Evolutionary conservation across 2,329 filamentous ascomycete genomes (phyloP), one percentile per base, ranked within the genome.

Genomic region (Fusarium globosum): DNA sequence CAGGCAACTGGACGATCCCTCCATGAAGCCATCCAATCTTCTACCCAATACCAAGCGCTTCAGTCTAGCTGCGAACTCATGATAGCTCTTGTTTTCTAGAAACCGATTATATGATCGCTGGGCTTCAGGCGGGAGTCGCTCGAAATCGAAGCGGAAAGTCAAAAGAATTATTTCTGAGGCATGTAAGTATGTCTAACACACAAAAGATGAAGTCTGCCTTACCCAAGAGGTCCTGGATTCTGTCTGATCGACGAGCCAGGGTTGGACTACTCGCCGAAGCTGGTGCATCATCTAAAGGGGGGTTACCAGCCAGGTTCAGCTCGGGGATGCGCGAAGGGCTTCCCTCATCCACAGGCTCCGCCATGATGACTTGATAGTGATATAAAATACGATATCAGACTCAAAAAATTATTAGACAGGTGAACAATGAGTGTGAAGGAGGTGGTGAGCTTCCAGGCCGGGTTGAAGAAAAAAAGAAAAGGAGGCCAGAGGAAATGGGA

Each of bases 11-110:
- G 41, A 39, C 14, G 59, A 45, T 12, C 64, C 51, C 3, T 39
- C 9, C 20, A 81, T 60, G n/a, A 78, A 76, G 7, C 42, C 56
- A n/a, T 78, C 74, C 2, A 81, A 65, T 3, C 51, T 36, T 12
- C 56, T 55, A 21, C 65, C 38, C 12, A 51, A 39, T 11, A 79
- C 35, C 6, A 76, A 48, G 1, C 41, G 42, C 33, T 71, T 66
- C 56, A 81, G 49, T 4, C 58, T 38, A 33, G 41, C n/a, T 14
- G 53, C 62, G 11, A 78, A 73, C 16, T 35, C 23, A 7, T 45
- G 26, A 38, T 53, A 64, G n/a, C 59, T 41, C 8, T 56, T 41
- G 14, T 69, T 41, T 8, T 58, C 26, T 26, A 59, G 30, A 28
- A 77, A 77, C 28, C 36, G 49, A 33, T 36, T 43, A 43, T 71